Percentiles rank a stretch among this genome's conserved stretches.
These are phyloP conservation scores for Abrus precatorius DNA, from an alignment of 306 rosid genomes.

Conservation along the genomic window DNA sequence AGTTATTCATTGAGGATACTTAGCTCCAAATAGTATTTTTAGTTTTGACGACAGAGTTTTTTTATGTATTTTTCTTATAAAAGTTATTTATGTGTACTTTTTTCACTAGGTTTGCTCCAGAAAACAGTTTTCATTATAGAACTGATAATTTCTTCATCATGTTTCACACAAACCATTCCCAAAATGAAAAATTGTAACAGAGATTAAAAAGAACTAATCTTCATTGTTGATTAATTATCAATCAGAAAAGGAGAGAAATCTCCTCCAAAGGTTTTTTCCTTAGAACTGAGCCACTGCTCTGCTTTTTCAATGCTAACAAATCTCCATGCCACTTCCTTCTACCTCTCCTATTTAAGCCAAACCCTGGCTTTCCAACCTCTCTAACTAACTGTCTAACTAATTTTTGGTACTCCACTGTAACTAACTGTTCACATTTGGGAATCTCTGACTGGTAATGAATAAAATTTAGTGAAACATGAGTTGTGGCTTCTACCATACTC, in stretches of 20 bases:
- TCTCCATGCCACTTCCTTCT: not conserved
- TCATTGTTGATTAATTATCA: not conserved
- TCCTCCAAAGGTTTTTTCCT: not conserved
- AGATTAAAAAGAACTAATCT: not conserved
- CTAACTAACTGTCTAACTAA: not conserved
- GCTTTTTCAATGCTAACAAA: not conserved
- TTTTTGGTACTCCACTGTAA: not conserved
- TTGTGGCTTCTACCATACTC: slow-evolving; percentile 4
- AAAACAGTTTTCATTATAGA: slow-evolving; percentile 15
- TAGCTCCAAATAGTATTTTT: slow-evolving; percentile 17
- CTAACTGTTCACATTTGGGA: not conserved
- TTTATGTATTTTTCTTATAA: not conserved
- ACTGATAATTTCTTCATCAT: not conserved
- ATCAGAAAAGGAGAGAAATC: not conserved
- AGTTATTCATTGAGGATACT: not conserved
- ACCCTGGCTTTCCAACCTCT: not conserved
- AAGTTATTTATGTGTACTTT: slow-evolving; percentile 10
- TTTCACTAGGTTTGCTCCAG: not conserved
- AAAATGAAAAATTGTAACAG: not conserved
- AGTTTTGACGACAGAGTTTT: not conserved
- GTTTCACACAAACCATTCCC: not conserved
- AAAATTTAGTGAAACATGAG: slow-evolving; percentile 12
- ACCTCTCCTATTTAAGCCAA: slow-evolving; percentile 2
- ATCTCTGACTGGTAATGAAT: not conserved
- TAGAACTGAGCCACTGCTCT: not conserved